Conservation (phyloP, 208 protist genomes). For the Naegleria fowleri region DNA sequence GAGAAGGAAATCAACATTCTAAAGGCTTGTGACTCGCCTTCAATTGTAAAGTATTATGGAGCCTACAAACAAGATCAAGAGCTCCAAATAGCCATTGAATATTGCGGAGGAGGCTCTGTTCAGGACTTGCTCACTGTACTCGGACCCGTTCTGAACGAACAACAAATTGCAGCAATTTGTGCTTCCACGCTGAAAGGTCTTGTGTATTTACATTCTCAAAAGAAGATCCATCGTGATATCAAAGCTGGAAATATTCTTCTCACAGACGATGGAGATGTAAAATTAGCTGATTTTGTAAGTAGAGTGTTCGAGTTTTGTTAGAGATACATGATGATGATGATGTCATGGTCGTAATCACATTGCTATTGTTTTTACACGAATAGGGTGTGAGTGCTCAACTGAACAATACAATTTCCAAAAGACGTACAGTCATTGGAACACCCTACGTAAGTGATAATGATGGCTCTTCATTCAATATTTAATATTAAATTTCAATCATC, state of each 20-base stretch:
- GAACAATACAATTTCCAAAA: constrained; percentile 48
- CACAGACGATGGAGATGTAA: constrained; percentile 73
- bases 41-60: constrained; percentile 33
- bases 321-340: background rate
- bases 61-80: constrained; percentile 9
- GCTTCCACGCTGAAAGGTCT: constrained; percentile 37
- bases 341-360: background rate
- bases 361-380: background rate
- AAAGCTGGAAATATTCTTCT: constrained; percentile 84
- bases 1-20: constrained; percentile 34
- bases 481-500: background rate
- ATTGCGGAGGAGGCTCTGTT: constrained; percentile 69
- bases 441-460: background rate
- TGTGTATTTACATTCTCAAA: constrained; percentile 72
- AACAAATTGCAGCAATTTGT: constrained; percentile 29
- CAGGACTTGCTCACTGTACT: background rate
- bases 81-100: constrained; percentile 81
- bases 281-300: constrained; percentile 73
- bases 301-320: constrained; percentile 30
- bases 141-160: constrained; percentile 1
- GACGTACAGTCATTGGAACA: constrained; percentile 44
- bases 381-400: constrained; percentile 53
- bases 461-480: background rate
- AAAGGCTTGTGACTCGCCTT: constrained; percentile 6
- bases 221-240: constrained; percentile 83